These are phyloP conservation scores for Carpinus fangiana DNA, from an alignment of 306 rosid species.

Conservation along the genomic window DNA sequence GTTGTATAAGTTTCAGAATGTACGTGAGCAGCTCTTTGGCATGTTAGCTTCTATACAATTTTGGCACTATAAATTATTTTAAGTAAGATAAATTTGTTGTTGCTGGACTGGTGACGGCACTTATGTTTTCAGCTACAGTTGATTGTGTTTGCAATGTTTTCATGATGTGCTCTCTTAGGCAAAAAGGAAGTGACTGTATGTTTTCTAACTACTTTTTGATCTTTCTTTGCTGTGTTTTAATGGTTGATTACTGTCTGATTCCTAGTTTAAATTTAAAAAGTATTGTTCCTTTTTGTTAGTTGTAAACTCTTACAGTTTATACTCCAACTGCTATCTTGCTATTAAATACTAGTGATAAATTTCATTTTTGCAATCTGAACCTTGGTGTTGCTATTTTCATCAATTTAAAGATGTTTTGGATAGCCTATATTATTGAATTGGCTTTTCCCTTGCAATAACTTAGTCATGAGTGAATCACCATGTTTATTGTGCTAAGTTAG, in stretches of 20 bases:
- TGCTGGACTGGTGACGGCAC: not conserved
- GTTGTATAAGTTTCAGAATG: not conserved
- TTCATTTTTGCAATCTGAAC: not conserved
- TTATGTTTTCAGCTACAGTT: not conserved
- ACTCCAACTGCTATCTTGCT: not conserved
- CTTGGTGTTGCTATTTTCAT: not conserved
- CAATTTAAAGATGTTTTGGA: not conserved
- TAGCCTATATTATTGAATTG: not conserved
- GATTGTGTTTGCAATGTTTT: not conserved
- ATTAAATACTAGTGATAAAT: not conserved
- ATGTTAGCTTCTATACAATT: not conserved
- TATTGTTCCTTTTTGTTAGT: not conserved
- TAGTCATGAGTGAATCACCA: conserved; percentile 2
- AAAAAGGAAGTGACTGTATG: not conserved
- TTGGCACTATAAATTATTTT: not conserved
- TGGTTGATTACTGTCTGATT: not conserved
- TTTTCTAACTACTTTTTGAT: not conserved
- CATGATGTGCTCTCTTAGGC: not conserved
- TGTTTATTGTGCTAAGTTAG: not conserved
- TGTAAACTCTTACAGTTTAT: not conserved
- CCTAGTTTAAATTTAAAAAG: not conserved
- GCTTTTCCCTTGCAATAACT: not conserved
- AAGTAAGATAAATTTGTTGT: not conserved
- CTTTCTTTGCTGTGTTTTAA: not conserved
- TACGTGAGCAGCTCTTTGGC: not conserved